These are phyloP conservation scores for Saccharomycopsis selenospora DNA, from an alignment of 805 yeast species.

Conservation along the genomic window DNA sequence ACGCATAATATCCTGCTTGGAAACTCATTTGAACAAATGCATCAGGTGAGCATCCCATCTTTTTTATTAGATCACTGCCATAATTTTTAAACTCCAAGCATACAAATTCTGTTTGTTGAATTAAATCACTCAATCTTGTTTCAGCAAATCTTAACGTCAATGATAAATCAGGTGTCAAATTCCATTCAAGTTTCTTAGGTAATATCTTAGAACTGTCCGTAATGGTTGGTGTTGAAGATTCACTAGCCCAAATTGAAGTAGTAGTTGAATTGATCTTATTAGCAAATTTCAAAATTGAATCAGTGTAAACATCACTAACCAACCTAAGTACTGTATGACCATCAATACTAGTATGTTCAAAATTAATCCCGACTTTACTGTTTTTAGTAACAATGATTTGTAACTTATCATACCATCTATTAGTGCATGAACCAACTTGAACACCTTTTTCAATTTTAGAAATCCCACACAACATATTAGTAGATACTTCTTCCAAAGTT, in stretches of 20 bases:
- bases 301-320: conserved; percentile 87
- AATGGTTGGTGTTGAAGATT: conserved; percentile 40
- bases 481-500: conserved; percentile 55
- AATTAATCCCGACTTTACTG: conserved; percentile 89
- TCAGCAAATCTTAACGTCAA: conserved; percentile 84
- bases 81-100: conserved; percentile 61
- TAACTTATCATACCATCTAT: conserved; percentile 90
- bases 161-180: conserved; percentile 66
- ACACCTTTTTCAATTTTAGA: conserved; percentile 74
- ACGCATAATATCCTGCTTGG: conserved; percentile 86
- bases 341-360: conserved; percentile 92
- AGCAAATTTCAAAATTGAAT: conserved; percentile 82
- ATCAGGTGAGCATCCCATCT: conserved; percentile 85
- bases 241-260: conserved; percentile 29
- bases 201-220: conserved; percentile 49
- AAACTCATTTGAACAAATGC: conserved; percentile 92
- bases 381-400: conserved; percentile 82
- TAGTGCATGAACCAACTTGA: conserved; percentile 90
- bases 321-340: conserved; percentile 89
- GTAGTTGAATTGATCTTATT: conserved; percentile 62
- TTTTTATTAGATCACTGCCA: conserved; percentile 74
- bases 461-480: conserved; percentile 84
- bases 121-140: conserved; percentile 78
- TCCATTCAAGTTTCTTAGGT: conserved; percentile 88
- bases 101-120: conserved; percentile 82